Conservation (phyloP, 805 yeast genomes). For the Metschnikowia aberdeeniae region DNA sequence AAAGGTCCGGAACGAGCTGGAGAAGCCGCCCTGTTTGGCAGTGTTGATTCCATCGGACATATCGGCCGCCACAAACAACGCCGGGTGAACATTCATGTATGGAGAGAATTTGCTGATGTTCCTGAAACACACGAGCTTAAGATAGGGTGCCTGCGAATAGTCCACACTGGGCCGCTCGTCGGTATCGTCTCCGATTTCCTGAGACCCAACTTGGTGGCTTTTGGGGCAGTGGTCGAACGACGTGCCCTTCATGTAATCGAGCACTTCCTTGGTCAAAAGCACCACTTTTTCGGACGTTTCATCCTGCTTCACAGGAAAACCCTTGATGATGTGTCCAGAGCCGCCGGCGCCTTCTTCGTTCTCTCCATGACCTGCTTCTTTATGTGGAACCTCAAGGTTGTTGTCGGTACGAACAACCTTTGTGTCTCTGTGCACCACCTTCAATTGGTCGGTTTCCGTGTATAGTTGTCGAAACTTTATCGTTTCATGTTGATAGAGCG, state of each 20-base stretch:
- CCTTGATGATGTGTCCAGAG: conserved; percentile 12
- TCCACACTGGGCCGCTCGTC: conserved; percentile 8
- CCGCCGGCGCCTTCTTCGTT: no score
- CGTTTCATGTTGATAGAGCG: conserved; percentile 54
- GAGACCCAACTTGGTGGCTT: conserved; percentile 7
- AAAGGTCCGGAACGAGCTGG: conserved; percentile 65
- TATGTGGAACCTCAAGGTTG: conserved; percentile 16
- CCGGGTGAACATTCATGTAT: conserved; percentile 48
- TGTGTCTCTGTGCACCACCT: conserved; percentile 41
- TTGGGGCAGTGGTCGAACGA: conserved; percentile 32
- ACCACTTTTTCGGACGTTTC: conserved; percentile 16
- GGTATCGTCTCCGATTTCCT: conserved; percentile 5
- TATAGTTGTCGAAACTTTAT: conserved; percentile 49
- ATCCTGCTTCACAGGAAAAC: conserved; percentile 20
- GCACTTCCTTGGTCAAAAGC: conserved; percentile 23
- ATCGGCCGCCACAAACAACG: conserved; percentile 67
- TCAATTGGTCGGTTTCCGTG: conserved; percentile 48
- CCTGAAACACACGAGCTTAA: conserved; percentile 69
- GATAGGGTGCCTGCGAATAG: conserved; percentile 39
- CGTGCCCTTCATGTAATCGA: conserved; percentile 27
- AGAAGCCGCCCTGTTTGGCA: conserved; percentile 35
- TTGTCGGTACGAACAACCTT: conserved; percentile 8
- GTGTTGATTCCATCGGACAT: conserved; percentile 36
- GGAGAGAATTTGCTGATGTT: conserved; percentile 42
- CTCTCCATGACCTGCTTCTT: conserved; percentile 21